These are phyloP conservation scores for Pugionium cornutum DNA, from an alignment of 345 rosid species.

Conservation along the genomic window DNA sequence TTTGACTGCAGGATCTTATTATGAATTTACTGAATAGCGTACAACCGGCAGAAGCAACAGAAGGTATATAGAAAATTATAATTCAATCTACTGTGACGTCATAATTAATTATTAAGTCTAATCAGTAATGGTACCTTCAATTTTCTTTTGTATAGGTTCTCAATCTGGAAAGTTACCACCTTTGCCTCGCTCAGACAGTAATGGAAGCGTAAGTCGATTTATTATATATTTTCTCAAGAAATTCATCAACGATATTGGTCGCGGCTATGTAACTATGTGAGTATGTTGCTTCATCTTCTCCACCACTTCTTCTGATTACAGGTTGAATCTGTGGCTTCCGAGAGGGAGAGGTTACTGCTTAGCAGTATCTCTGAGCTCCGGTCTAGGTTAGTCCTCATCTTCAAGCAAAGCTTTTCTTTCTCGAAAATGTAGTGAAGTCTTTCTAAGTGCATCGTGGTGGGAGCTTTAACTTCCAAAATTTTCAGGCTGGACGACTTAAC, in stretches of 20 bases:
- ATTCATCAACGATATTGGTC: conserved; percentile 6
- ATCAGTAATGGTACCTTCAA: not conserved
- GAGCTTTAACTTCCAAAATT: conserved; percentile 14
- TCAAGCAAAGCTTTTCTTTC: conserved; percentile 11
- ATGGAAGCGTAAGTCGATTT: conserved; percentile 62
- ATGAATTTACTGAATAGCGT: conserved; percentile 60
- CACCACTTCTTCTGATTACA: conserved; percentile 34
- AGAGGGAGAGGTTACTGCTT: conserved; percentile 71
- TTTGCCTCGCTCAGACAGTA: conserved; percentile 68
- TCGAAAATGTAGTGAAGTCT: not conserved
- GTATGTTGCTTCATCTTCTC: no score
- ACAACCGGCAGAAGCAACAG: conserved; percentile 64
- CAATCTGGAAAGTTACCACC: conserved; percentile 90
- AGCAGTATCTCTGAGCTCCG: conserved; percentile 70
- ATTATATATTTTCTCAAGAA: not conserved
- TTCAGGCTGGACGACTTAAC: conserved; percentile 74
- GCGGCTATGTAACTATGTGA: conserved; percentile 12
- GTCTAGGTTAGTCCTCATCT: conserved; percentile 56
- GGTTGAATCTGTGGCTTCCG: conserved; percentile 61
- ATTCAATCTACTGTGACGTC: conserved; percentile 18
- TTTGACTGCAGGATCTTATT: conserved; percentile 69
- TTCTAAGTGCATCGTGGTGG: conserved; percentile 21
- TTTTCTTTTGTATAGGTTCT: conserved; percentile 51
- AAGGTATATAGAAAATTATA: conserved; percentile 52
- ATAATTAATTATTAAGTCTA: not conserved